A percentile compares a stretch with the other conserved stretches of the same genome.
Evolutionary conservation across 768 basidiomycete genomes (phyloP).

Genomic region (Amanita muscaria): DNA sequence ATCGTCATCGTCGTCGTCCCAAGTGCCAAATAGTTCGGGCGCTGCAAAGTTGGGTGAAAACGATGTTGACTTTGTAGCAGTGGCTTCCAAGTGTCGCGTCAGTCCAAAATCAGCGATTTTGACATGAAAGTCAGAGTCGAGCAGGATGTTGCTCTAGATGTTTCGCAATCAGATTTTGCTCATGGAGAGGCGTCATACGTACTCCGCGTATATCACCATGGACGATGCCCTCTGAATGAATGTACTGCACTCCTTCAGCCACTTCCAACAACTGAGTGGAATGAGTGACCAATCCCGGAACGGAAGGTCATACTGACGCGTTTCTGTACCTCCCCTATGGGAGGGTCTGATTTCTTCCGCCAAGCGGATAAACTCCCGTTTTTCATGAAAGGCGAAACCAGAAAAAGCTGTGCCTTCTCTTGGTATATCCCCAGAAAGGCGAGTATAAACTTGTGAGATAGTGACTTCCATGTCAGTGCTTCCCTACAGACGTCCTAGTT

Average conservation of each 20-base stretch:
- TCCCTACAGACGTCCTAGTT: not conserved
- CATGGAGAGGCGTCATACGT: too few species aligned
- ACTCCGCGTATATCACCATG: too few species aligned
- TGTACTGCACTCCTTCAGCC: not conserved
- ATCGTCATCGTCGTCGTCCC: not conserved
- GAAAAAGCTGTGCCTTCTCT: not conserved
- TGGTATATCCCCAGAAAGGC: not conserved
- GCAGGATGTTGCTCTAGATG: not conserved
- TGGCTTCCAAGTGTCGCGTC: not conserved
- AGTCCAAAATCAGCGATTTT: constrained; percentile 1
- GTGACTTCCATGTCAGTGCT: not conserved
- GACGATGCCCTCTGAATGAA: not conserved
- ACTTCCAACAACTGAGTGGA: not conserved
- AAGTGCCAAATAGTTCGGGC: not conserved
- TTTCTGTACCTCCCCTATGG: not conserved
- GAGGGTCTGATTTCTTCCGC: not conserved
- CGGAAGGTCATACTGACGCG: not conserved
- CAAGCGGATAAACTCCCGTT: not conserved
- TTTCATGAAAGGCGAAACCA: constrained; percentile 1
- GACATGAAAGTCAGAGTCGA: not conserved
- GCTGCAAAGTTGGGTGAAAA: not conserved
- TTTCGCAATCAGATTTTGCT: not conserved
- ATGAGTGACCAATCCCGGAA: not conserved
- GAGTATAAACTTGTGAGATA: not conserved
- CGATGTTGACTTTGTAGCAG: not conserved